phyloP scores from a whole-genome alignment of 2,329 filamentous ascomycete genomes.

The Pestalotiopsis fici region DNA sequence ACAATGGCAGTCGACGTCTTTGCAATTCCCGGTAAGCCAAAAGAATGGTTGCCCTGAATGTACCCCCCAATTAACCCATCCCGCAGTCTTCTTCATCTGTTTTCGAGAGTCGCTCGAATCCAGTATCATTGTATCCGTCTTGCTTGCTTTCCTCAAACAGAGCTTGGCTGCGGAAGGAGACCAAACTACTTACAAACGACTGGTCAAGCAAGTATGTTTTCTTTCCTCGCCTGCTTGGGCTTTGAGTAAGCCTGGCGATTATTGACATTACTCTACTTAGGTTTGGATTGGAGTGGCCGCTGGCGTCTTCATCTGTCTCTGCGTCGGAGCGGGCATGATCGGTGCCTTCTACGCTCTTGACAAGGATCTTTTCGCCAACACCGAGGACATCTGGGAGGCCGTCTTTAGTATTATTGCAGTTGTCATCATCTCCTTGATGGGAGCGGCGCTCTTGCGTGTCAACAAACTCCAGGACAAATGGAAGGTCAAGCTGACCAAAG shows the following conservation, averaged over 20 bases:
- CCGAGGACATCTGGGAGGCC: constrained; percentile 81
- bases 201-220: constrained; percentile 60
- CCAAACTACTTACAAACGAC: constrained; percentile 62
- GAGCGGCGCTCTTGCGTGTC: constrained; percentile 76
- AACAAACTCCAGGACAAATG: constrained; percentile 86
- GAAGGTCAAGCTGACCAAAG: constrained; percentile 77
- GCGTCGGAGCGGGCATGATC: constrained; percentile 68
- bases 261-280: constrained; percentile 28
- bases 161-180: constrained; percentile 68
- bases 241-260: too few species aligned
- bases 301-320: constrained; percentile 65
- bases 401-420: constrained; percentile 74
- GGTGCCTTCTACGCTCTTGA: constrained; percentile 73
- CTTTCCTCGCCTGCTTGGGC: too few species aligned
- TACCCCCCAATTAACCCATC: constrained; percentile 24
- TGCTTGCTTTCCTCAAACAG: constrained; percentile 83
- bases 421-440: constrained; percentile 81
- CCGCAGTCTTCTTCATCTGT: constrained; percentile 77
- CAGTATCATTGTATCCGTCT: constrained; percentile 82
- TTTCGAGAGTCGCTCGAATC: constrained; percentile 86
- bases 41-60: background rate
- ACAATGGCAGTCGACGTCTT: background rate
- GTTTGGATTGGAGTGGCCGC: constrained; percentile 68
- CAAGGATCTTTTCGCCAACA: constrained; percentile 63
- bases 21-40: background rate